Evolutionary conservation across 2,329 filamentous ascomycete species (phyloP).

Genomic region (Hymenoscyphus linearis): DNA sequence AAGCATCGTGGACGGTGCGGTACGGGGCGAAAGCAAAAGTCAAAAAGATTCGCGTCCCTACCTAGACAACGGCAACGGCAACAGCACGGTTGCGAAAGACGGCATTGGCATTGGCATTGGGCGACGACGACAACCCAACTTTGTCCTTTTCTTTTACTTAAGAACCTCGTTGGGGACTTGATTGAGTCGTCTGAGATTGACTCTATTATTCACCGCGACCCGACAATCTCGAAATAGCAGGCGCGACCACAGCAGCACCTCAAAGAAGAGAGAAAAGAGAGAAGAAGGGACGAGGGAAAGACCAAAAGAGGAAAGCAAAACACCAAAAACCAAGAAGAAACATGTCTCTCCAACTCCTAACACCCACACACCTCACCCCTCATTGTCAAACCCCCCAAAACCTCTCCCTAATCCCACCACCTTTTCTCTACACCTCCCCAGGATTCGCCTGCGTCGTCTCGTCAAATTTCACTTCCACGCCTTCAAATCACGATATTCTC

Average conservation of each 20-base stretch:
- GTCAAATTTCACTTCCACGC: background rate
- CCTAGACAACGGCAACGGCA: background rate
- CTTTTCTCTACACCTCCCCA: background rate
- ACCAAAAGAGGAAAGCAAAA: background rate
- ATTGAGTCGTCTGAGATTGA: too few species aligned
- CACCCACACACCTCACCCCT: background rate
- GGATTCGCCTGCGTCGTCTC: slow-evolving; percentile 3
- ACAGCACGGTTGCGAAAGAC: too few species aligned
- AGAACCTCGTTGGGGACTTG: too few species aligned
- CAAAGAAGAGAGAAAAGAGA: too few species aligned
- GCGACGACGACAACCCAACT: too few species aligned
- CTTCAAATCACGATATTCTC: background rate
- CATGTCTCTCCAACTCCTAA: background rate
- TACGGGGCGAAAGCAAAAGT: background rate
- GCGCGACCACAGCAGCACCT: too few species aligned
- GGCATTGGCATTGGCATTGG: too few species aligned
- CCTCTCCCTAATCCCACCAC: background rate
- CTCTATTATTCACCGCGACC: too few species aligned
- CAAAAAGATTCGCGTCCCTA: background rate
- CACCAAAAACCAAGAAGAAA: background rate
- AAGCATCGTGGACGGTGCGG: background rate
- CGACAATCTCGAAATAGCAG: too few species aligned
- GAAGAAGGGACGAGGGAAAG: too few species aligned
- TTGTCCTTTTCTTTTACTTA: too few species aligned
- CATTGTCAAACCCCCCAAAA: background rate